Evolutionary conservation across 2,329 filamentous ascomycete genomes (phyloP).

Genomic region (Alternaria solani): DNA sequence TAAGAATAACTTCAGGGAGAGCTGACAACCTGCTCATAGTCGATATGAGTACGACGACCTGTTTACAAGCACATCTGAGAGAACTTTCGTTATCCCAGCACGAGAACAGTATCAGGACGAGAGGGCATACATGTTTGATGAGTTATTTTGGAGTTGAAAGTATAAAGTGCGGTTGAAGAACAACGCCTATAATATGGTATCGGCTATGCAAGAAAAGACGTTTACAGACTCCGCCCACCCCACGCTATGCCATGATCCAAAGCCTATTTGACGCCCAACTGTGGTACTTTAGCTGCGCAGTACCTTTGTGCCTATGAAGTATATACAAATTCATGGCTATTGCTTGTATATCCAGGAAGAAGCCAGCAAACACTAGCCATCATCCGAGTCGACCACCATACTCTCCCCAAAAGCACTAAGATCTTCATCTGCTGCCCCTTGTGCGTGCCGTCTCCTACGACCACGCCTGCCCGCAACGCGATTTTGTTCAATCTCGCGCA

Average conservation of each 20-base stretch:
- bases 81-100: neutral
- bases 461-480: constrained; percentile 65
- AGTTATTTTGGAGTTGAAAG: neutral
- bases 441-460: constrained; percentile 55
- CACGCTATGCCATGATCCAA: constrained; percentile 13
- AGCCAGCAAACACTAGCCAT: constrained; percentile 19
- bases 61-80: neutral
- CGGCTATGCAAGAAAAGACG: neutral
- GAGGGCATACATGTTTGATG: no score
- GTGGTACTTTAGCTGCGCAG: neutral
- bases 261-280: neutral
- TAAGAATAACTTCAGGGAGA: neutral
- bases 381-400: constrained; percentile 66
- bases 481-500: constrained; percentile 58
- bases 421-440: constrained; percentile 54
- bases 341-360: neutral
- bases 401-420: constrained; percentile 55
- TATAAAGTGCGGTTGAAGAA: neutral
- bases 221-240: constrained; percentile 1
- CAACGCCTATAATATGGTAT: neutral
- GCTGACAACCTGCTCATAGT: neutral
- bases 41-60: neutral
- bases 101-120: neutral
- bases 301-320: neutral
- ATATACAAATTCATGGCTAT: neutral